These are phyloP conservation scores for Mycena chlorophos DNA, from an alignment of 768 basidiomycete species.

Conservation along the genomic window DNA sequence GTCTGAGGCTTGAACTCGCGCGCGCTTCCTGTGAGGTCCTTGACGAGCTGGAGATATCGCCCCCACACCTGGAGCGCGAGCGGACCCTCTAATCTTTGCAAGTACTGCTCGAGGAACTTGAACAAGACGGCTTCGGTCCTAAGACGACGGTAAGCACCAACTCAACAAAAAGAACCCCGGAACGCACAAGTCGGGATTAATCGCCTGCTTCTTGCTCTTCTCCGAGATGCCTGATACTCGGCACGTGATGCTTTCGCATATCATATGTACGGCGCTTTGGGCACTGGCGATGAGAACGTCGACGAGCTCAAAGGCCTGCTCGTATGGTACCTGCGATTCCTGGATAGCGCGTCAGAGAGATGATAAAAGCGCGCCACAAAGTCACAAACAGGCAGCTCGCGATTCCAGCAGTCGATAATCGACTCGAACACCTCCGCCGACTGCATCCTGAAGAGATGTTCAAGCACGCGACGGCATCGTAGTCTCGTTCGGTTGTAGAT, in stretches of 20 bases:
- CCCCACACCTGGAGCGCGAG: conserved; percentile 92
- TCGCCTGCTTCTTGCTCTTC: conserved; percentile 56
- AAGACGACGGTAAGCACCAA: conserved; percentile 9
- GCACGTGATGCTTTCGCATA: conserved; percentile 77
- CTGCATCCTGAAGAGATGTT: conserved; percentile 81
- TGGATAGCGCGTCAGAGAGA: conserved; percentile 23
- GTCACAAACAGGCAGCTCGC: conserved; percentile 49
- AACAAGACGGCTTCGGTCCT: conserved; percentile 77
- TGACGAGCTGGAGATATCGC: conserved; percentile 72
- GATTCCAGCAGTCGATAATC: conserved; percentile 80
- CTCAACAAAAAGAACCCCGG: not conserved
- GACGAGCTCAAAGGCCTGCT: conserved; percentile 75
- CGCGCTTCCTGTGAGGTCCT: conserved; percentile 67
- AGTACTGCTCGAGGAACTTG: conserved; percentile 85
- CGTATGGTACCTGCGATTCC: conserved; percentile 41
- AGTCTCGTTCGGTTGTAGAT: conserved; percentile 66
- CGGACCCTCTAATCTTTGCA: conserved; percentile 82
- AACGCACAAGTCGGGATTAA: conserved; percentile 69
- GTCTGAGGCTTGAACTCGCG: conserved; percentile 71
- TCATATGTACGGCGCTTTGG: conserved; percentile 83
- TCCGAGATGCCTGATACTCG: conserved; percentile 60
- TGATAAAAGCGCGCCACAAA: not conserved
- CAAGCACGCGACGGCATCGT: conserved; percentile 77
- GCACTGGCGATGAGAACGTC: conserved; percentile 83
- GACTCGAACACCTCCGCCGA: conserved; percentile 83